phyloP scores from a whole-genome alignment of 257 asterid species.

The Striga asiatica region DNA sequence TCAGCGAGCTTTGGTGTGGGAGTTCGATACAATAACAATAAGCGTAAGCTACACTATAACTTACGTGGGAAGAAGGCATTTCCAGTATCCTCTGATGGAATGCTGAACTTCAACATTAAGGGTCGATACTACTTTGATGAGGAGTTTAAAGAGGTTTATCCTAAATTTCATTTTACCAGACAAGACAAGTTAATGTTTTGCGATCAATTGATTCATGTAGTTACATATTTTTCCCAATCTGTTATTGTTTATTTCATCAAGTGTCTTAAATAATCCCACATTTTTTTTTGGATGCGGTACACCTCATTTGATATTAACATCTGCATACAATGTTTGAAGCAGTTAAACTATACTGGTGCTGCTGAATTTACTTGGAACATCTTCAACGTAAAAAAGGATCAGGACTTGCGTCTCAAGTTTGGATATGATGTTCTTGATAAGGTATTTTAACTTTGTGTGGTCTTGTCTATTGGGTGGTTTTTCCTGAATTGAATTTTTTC shows the following conservation, averaged over 20 bases:
- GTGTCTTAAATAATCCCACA: background rate
- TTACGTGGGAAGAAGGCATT: conserved; percentile 56
- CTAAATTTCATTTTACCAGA: background rate
- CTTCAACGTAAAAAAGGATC: conserved; percentile 53
- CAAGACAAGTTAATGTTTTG: background rate
- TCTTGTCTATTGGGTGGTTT: background rate
- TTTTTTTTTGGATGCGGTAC: background rate
- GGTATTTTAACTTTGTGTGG: conserved; percentile 28
- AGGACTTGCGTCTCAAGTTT: conserved; percentile 66
- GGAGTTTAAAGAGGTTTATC: conserved; percentile 49
- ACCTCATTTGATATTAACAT: background rate
- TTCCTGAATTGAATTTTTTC: background rate
- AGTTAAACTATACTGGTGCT: conserved; percentile 54
- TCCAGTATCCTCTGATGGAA: conserved; percentile 45
- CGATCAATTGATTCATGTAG: background rate
- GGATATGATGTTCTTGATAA: conserved; percentile 65
- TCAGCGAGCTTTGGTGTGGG: conserved; percentile 53
- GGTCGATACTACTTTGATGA: conserved; percentile 50
- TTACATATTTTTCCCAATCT: background rate
- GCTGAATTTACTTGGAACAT: conserved; percentile 67
- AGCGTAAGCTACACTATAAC: conserved; percentile 40
- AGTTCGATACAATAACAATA: conserved; percentile 32
- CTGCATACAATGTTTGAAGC: conserved; percentile 18
- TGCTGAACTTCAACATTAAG: conserved; percentile 48
- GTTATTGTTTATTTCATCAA: background rate